Conservation (phyloP, 371 early-diverging fungal species). For the Haplosporangium sp. region DNA sequence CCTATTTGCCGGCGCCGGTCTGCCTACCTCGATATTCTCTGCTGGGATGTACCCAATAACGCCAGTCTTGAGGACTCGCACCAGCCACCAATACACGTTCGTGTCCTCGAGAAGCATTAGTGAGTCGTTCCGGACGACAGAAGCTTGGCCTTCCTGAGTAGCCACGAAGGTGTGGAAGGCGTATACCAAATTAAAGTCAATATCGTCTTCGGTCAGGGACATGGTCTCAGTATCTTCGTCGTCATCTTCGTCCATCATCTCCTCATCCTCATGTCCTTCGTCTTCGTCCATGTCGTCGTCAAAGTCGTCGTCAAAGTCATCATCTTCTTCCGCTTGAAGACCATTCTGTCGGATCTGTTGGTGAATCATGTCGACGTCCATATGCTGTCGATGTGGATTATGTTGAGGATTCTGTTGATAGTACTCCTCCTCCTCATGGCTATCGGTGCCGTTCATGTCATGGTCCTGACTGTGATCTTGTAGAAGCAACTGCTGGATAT, state of each 20-base stretch:
- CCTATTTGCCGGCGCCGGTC: too few species aligned
- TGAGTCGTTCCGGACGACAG: conserved; percentile 88
- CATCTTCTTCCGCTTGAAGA: conserved; percentile 19
- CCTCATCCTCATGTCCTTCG: conserved; percentile 57
- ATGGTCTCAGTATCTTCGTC: conserved; percentile 69
- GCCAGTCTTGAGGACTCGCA: conserved; percentile 85
- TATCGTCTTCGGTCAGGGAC: conserved; percentile 77
- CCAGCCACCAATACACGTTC: conserved; percentile 98
- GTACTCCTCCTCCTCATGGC: conserved; percentile 46
- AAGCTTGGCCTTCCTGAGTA: conserved; percentile 94
- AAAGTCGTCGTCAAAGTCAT: conserved; percentile 24
- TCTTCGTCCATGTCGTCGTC: conserved; percentile 55
- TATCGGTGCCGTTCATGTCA: conserved; percentile 37
- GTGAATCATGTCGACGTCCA: conserved; percentile 27
- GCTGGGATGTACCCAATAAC: conserved; percentile 97
- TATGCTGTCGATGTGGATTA: conserved; percentile 31
- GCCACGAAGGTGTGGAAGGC: conserved; percentile 96
- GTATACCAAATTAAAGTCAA: conserved; percentile 84
- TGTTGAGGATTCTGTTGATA: conserved; percentile 49
- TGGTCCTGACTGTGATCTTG: conserved; percentile 33
- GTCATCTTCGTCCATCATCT: conserved; percentile 59
- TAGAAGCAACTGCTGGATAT: conserved; percentile 46
- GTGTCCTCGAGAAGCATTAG: conserved; percentile 92
- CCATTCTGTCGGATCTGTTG: neutral
- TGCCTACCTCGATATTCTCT: conserved; percentile 90